Evolutionary conservation across 2,329 filamentous ascomycete species (phyloP), one percentile per base, ranked within the genome.

Genomic region (Ophiosphaerella narmari): DNA sequence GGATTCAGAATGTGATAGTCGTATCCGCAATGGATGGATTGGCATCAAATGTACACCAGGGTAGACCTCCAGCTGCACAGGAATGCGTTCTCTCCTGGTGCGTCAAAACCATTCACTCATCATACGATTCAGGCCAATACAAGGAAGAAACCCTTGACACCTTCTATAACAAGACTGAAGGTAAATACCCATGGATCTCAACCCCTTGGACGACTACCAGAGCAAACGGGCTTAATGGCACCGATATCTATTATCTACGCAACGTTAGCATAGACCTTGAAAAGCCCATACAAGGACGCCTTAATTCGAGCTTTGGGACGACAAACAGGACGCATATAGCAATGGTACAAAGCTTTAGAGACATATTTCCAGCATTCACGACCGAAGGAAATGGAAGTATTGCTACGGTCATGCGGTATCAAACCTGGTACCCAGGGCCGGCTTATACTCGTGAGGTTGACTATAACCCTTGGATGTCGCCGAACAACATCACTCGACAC

Each of bases 61-160:
- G 50, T 2, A 41, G 50, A 16, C 39, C 39, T 1, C 63, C 65
- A 0, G 2, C 55, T 1, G 51, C 53, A 0, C 56, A 61, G 0
- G 65, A 69, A 39, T 67, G 66, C 21, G 23, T 65, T 0, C 31
- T 67, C 0, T 47, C 54, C 1, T 69, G 60, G 62, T 69, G 65
- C 32, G 57, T 68, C 4, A 54, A 65, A 31, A 52, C 33, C 2
- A 48, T 69, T 2, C 13, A 47, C 5, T 67, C 64, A 1, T 50
- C 55, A 0, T 68, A 65, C 14, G 21, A 24, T 5, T 36, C 14
- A 14, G 63, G 49, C 4, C 34, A 11, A 4, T 62, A 66, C 32
- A 14, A 21, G 4, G 63, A 63, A 36, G 46, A 59, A 5, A 39
- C 58, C 13, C 38, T 52, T 0, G 11, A 54, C 2, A 47, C 26